Percentiles rank a stretch among this genome's conserved stretches.
These are phyloP conservation scores for Puccinia coronata DNA, from an alignment of 1,284 basidiomycete genomes.

Conservation along the genomic window DNA sequence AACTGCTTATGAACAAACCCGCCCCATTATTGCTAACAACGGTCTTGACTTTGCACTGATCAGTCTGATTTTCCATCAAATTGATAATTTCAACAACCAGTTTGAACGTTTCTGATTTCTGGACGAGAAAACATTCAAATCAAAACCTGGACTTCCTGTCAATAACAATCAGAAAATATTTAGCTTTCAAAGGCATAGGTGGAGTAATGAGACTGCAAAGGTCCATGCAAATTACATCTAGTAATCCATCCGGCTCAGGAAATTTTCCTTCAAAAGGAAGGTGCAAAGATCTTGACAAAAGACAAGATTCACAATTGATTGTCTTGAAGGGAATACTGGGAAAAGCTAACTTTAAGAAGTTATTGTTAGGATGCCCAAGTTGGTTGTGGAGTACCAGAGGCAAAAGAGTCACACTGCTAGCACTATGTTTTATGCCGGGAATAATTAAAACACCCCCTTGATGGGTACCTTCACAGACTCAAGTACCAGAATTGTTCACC, in stretches of 20 bases:
- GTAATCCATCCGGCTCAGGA: background rate
- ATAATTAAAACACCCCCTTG: background rate
- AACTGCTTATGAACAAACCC: background rate
- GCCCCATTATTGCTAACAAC: background rate
- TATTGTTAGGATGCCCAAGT: background rate
- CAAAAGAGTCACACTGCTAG: no score
- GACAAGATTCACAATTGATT: conserved; percentile 10
- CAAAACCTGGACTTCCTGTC: background rate
- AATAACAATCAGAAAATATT: background rate
- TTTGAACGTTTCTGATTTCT: background rate
- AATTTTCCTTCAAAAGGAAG: background rate
- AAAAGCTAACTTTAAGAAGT: background rate
- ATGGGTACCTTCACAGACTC: background rate
- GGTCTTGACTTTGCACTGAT: background rate
- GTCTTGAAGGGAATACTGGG: background rate
- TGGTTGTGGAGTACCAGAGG: background rate
- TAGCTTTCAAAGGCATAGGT: no score
- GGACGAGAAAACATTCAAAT: no score
- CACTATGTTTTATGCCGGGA: no score
- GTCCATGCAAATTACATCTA: background rate
- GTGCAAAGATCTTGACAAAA: background rate
- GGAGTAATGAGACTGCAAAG: conserved; percentile 5
- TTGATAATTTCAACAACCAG: background rate
- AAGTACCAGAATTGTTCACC: background rate
- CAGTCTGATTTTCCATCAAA: background rate